Evolutionary conservation across 441 rosid genomes (phyloP), one percentile per base, ranked within the genome.

Genomic region (Lepidium campestre): DNA sequence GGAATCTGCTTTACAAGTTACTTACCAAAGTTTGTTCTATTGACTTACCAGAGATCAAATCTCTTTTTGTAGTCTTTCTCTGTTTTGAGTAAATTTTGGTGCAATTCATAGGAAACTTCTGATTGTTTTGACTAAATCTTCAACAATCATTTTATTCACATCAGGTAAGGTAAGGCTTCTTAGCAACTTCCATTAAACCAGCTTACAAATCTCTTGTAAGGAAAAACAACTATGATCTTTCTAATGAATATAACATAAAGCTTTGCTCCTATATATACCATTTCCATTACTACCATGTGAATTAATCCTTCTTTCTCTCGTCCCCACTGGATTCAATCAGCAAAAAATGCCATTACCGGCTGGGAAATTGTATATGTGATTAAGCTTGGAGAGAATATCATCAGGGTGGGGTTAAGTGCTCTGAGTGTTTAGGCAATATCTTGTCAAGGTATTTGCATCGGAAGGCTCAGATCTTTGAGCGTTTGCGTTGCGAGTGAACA

Each of bases 401-500:
- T 35, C 23, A 32, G 45, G 17, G 13, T 56, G 49, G 6, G 50
- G 6, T 45, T 25, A 46, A 4, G 27, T 59, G 27, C 20, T 14
- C 12, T 0, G 35, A 48, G 41, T 35, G 47, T 42, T 41, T 46
- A 18, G 18, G 47, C 32, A 41, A 42, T 10, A 61, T 61, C 34
- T 6, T 37, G 25, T 53, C 53, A 15, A 5, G 37, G 44, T 44
- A 50, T 53, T 32, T 55, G 59, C 31, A 35, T 55, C 4, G 17
- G 31, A 35, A 27, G 34, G 34, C 4, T 72, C 76, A 72, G 13
- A 72, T 44, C 57, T 66, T 72, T 25, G 67, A 6, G 5, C 72
- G 76, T 66, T 72, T 72, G 6, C 70, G 63, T 25, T 62, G 37
- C 0, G 75, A 42, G 49, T 47, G 61, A 35, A 55, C 44, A 55